Evolutionary conservation across 306 rosid species (phyloP).

Genomic region (peach (Prunus persica)): DNA sequence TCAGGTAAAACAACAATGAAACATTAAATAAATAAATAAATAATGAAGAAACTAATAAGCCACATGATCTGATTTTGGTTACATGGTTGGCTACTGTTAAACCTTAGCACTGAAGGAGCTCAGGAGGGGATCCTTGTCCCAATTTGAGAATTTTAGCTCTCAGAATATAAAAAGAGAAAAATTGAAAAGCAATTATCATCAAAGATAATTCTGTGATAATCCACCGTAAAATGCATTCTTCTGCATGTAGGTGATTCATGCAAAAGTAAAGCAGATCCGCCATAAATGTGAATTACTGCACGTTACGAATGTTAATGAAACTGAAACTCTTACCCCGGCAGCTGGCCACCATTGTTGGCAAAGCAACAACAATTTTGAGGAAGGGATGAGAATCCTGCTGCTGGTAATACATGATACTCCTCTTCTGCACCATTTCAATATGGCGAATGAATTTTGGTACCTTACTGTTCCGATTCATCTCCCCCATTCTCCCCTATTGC

Average conservation of each 20-base stretch:
- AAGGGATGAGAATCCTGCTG: constrained; percentile 67
- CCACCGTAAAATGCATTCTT: not conserved
- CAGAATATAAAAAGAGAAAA: not conserved
- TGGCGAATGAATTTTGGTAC: constrained; percentile 64
- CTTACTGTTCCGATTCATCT: constrained; percentile 72
- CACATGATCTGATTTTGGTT: no score
- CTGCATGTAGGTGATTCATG: not conserved
- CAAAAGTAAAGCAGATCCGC: not conserved
- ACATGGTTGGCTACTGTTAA: no score
- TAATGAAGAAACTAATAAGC: no score
- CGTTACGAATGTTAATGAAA: not conserved
- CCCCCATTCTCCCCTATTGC: constrained; percentile 79
- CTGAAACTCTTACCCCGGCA: constrained; percentile 69
- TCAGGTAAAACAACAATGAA: no score
- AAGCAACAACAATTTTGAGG: constrained; percentile 87
- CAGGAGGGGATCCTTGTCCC: no score
- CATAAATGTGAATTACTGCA: not conserved
- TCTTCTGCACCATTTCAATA: constrained; percentile 76
- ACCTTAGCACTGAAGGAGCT: no score
- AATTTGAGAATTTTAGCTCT: not conserved
- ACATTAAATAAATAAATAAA: no score
- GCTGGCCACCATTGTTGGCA: constrained; percentile 95
- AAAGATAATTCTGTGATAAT: not conserved
- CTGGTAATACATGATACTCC: constrained; percentile 91
- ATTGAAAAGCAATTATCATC: not conserved